phyloP scores from a whole-genome alignment of 768 basidiomycete species.

The Hortiboletus flavorubellus region DNA sequence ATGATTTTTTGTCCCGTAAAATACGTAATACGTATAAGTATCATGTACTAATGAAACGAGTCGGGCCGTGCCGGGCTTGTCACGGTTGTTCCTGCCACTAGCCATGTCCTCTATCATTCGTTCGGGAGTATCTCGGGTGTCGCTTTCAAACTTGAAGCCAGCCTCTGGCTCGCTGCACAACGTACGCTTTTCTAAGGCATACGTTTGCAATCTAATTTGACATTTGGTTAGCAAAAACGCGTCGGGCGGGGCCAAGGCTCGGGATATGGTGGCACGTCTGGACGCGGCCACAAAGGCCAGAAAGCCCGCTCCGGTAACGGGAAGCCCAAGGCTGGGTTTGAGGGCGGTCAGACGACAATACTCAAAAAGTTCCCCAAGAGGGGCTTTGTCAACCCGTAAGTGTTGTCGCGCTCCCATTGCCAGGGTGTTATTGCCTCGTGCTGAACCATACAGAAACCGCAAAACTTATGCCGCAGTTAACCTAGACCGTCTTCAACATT shows the following conservation, averaged over 20 bases:
- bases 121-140: conserved; percentile 39
- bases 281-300: conserved; percentile 94
- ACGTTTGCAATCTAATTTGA: neutral
- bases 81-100: neutral
- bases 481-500: conserved; percentile 83
- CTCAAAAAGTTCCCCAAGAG: conserved; percentile 88
- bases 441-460: conserved; percentile 51
- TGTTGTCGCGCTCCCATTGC: conserved; percentile 10
- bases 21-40: neutral
- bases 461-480: conserved; percentile 82
- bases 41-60: too few relatives aligned
- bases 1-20: neutral
- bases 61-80: too few relatives aligned
- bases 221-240: conserved; percentile 74
- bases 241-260: conserved; percentile 92
- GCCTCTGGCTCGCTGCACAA: conserved; percentile 65
- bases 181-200: conserved; percentile 36
- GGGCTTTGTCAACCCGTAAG: conserved; percentile 91
- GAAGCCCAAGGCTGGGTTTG: conserved; percentile 78
- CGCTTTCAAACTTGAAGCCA: conserved; percentile 73
- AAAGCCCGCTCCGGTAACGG: conserved; percentile 89
- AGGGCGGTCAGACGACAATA: conserved; percentile 96
- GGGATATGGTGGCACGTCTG: conserved; percentile 87
- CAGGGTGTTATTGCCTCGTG: neutral
- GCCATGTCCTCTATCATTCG: conserved; percentile 37